Evolutionary conservation across 768 basidiomycete genomes (phyloP).

Genomic region (Hericium rajendrae): DNA sequence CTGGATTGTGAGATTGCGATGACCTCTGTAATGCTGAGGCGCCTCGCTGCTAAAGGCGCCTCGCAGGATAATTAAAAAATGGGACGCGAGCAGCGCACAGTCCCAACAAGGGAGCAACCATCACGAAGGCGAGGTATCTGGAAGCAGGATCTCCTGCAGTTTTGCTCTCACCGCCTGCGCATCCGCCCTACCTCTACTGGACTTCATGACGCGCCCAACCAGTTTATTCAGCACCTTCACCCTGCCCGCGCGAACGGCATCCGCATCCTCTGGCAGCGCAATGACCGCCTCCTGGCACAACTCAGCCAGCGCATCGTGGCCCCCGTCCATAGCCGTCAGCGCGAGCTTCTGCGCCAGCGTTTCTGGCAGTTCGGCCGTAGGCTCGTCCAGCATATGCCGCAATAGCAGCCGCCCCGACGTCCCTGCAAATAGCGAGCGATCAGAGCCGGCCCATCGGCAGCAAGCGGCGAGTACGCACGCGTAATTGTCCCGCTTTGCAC

Average conservation of each 20-base stretch:
- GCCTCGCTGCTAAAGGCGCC: background rate
- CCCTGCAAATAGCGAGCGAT: constrained; percentile 31
- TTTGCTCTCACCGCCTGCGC: constrained; percentile 45
- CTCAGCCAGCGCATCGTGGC: constrained; percentile 31
- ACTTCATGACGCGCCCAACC: constrained; percentile 79
- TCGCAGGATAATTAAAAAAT: too few species aligned
- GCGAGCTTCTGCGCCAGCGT: constrained; percentile 42
- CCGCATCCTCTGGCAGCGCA: constrained; percentile 56
- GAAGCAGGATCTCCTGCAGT: constrained; percentile 37
- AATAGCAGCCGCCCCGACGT: constrained; percentile 73
- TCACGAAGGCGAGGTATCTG: background rate
- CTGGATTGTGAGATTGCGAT: background rate
- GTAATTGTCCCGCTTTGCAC: constrained; percentile 61
- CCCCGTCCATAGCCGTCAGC: constrained; percentile 29
- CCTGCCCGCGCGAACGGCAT: constrained; percentile 58
- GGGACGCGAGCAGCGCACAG: too few species aligned
- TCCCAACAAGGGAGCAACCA: too few species aligned
- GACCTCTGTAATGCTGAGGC: background rate
- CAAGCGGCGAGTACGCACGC: constrained; percentile 30
- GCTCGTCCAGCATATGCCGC: constrained; percentile 52
- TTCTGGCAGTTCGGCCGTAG: constrained; percentile 26
- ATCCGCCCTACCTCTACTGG: constrained; percentile 70
- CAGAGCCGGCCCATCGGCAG: background rate
- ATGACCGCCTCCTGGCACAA: constrained; percentile 60
- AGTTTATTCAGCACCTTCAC: constrained; percentile 73